Percentiles rank a stretch among this genome's conserved stretches.
phyloP scores from a whole-genome alignment of 78 protist species.

The Cyanophora paradoxa region DNA sequence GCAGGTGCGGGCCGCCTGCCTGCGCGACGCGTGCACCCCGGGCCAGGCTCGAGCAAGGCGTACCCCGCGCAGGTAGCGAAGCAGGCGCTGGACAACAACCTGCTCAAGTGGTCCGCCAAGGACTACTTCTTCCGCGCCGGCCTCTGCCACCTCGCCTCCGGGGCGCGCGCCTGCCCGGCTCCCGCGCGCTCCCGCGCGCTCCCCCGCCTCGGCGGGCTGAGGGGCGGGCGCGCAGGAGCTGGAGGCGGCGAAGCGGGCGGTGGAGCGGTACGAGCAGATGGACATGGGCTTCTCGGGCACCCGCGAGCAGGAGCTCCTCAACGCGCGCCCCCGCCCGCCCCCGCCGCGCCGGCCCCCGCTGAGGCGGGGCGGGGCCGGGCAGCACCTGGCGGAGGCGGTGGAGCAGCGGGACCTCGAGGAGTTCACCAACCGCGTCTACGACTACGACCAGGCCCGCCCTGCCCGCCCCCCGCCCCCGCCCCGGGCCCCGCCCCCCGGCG shows the following conservation, averaged over 20 bases:
- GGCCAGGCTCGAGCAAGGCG: too few relatives aligned
- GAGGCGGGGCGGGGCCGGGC: too few relatives aligned
- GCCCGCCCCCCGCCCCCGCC: background rate
- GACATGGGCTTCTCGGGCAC: constrained; percentile 41
- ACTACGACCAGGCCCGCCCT: constrained; percentile 30
- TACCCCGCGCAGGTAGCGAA: constrained; percentile 50
- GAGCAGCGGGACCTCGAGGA: constrained; percentile 41
- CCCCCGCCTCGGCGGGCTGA: background rate
- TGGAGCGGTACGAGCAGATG: constrained; percentile 41
- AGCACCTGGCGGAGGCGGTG: constrained; percentile 8
- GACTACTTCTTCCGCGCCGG: constrained; percentile 45
- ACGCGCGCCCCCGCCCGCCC: too few relatives aligned
- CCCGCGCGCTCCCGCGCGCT: background rate
- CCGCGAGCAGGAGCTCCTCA: constrained; percentile 49
- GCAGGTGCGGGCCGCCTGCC: constrained; percentile 21
- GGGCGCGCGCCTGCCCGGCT: background rate
- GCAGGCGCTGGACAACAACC: constrained; percentile 24
- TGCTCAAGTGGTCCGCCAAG: constrained; percentile 53
- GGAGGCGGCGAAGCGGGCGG: background rate
- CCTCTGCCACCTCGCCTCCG: constrained; percentile 47
- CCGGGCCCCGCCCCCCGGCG: background rate
- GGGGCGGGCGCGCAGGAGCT: background rate
- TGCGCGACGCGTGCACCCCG: too few relatives aligned
- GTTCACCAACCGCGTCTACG: constrained; percentile 30
- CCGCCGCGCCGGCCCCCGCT: too few relatives aligned